Base-by-base conservation (phyloP, 768 basidiomycete species). In the Lentinula lateritia region DNA sequence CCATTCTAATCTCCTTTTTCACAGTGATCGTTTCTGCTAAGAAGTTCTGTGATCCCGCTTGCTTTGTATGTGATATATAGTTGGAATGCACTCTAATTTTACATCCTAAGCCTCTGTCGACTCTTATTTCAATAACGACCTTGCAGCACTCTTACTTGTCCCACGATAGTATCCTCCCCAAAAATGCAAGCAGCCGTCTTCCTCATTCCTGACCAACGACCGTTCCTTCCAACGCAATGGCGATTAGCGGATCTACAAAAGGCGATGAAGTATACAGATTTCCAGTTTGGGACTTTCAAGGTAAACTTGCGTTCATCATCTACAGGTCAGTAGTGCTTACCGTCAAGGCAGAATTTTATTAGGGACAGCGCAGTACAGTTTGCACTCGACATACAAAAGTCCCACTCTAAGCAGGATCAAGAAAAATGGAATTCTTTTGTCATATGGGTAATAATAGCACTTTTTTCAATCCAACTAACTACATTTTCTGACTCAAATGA, bases 21-120 rank as follows among this genome's bases (percentile, higher is more conserved):
- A 4, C 64, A 83, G 81, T 66, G 81, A 83, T 67, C 78, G 81
- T 28, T 83, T 84, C 63, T 83, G 81, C 71, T 84, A 66, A 35
- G 39, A 20, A 34, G 4, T 59, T 23, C 32, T 50, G 16, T 16
- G 32, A 18, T 42, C 2, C 5, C 3, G 16, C 28, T 13, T 18
- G 41, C 23, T 9, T 28, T 54, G 38, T 54, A 39, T 41, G 53
- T 41, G 20, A 54, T 28, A 28, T 28, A 28, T 38, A 23, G n/a
- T 18, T 23, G 20, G 20, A n/a, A 43, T 43, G 46, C 39, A 41
- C 41, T 16, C 55, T 34, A 4, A 38, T 10, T 16, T 28, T 23
- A 5, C 6, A 15, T 15, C 16, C 9, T 52, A 20, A 28, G 20
- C 23, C 50, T n/a, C 20, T 23, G 16, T 48, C 16, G 16, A 23